Evolutionary conservation across 805 yeast species (phyloP).

Genomic region (Sugiyamaella americana): DNA sequence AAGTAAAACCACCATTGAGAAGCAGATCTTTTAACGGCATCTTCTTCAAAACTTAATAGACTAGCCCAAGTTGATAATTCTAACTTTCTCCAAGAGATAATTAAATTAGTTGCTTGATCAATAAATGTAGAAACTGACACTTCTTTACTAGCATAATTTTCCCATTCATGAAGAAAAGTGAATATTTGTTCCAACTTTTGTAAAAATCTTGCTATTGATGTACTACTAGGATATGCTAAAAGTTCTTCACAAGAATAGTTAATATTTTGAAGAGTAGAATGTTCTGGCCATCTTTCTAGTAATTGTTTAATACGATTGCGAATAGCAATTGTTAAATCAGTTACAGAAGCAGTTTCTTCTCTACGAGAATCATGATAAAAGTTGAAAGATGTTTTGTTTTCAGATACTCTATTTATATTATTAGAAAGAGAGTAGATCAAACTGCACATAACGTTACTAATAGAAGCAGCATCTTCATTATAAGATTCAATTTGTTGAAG

Average conservation of each 20-base stretch:
- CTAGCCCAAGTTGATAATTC: conserved; percentile 84
- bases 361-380: conserved; percentile 63
- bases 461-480: background rate
- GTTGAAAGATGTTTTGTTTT: conserved; percentile 32
- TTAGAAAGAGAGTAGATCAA: background rate
- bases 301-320: conserved; percentile 43
- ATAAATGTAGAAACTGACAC: conserved; percentile 56
- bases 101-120: conserved; percentile 55
- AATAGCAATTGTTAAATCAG: conserved; percentile 41
- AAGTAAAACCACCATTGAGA: conserved; percentile 92
- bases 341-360: conserved; percentile 56
- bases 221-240: conserved; percentile 50
- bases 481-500: background rate
- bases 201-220: conserved; percentile 71
- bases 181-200: conserved; percentile 84
- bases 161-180: conserved; percentile 85
- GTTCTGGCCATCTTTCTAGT: conserved; percentile 84
- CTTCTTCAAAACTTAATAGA: conserved; percentile 58
- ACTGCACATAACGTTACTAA: background rate
- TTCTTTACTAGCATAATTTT: conserved; percentile 76
- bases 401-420: background rate
- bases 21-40: conserved; percentile 39
- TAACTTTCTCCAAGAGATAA: conserved; percentile 85
- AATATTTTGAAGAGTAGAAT: conserved; percentile 75
- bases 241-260: conserved; percentile 60